Evolutionary conservation across 345 rosid species (phyloP), one percentile per base, ranked within the genome.

Genomic region (Eucalyptus erythrocorys): DNA sequence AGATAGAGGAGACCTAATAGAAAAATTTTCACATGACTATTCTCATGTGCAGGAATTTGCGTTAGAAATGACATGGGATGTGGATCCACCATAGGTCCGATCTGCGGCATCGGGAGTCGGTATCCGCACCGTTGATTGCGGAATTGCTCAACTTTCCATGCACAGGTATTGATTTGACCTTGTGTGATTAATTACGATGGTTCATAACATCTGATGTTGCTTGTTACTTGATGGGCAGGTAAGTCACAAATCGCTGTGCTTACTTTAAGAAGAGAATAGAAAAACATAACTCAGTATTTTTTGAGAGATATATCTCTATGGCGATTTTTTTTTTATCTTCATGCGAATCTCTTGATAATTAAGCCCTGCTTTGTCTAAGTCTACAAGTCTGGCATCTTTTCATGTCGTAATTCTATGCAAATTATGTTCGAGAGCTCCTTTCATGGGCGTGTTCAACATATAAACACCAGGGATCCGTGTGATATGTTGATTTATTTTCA

Each of bases 41-140:
- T n/a, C n/a, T n/a, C n/a, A n/a, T n/a, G n/a, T n/a, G n/a, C 88
- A 97, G 99, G 99, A 97, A 86, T 97, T 96, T 93, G 99, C 96
- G 98, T 97, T 89, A 96, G 99, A 90, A 97, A 97, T 49, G 99
- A 97, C 92, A 96, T 97, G 98, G 99, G 97, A 89, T 97, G 99
- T 90, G 99, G 99, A 53, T 97, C 99, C 79, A 97, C 99, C 88
- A 95, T 97, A 82, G 99, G 99, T 85, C 99, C 99, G 45, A 97
- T n/a, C n/a, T 96, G 89, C 96, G 81, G 99, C 99, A 88, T 96
- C 98, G 64, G 98, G 99, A 66, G 94, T 96, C 27, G 99, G 99
- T 89, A 92, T 97, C 68, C 94, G 98, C 55, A 97, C 99, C 2
- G 99, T 97, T 89, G 99, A 96, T 89, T 96, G 98, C n/a, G 99